Conservation (phyloP, 192 early-diverging fungal species). For the Coemansia sp. region DNA sequence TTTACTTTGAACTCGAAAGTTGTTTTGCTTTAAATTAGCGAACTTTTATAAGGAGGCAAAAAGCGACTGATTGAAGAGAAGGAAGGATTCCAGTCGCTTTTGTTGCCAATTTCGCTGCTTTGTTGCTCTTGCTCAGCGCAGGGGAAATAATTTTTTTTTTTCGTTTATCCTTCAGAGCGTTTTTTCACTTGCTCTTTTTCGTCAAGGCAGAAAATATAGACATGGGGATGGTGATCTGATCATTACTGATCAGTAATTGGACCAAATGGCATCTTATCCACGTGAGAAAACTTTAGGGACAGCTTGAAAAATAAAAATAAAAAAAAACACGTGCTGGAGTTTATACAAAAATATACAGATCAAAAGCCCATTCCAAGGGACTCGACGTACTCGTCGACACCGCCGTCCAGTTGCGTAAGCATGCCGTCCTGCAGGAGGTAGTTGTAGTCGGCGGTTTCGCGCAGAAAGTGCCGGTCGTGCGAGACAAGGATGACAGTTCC, state of each 20-base stretch:
- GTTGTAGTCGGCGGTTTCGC: conserved; percentile 60
- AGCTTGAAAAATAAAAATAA: conserved; percentile 1
- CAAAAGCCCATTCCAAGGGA: conserved; percentile 12
- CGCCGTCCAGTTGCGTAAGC: conserved; percentile 61
- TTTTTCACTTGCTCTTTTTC: no score
- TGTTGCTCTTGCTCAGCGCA: not conserved
- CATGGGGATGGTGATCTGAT: not conserved
- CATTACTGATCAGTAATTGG: not conserved
- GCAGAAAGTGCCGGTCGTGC: conserved; percentile 88
- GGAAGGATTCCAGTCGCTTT: not conserved
- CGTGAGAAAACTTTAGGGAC: conserved; percentile 24
- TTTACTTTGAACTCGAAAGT: conserved; percentile 2
- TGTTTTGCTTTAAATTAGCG: conserved; percentile 7
- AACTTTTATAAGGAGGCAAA: conserved; percentile 12
- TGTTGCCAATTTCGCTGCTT: conserved; percentile 2
- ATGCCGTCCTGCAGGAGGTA: conserved; percentile 59
- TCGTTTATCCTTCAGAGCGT: no score
- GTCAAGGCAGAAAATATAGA: no score
- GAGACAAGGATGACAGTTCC: conserved; percentile 82
- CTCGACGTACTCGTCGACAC: conserved; percentile 67
- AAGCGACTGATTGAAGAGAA: conserved; percentile 23
- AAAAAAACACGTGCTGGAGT: not conserved
- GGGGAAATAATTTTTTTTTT: not conserved
- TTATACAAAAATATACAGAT: not conserved
- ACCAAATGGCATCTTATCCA: not conserved